A percentile compares a stretch with the other conserved stretches of the same genome.
Conservation (phyloP, 139 green algal species). For the Tetradesmus obliquus region DNA sequence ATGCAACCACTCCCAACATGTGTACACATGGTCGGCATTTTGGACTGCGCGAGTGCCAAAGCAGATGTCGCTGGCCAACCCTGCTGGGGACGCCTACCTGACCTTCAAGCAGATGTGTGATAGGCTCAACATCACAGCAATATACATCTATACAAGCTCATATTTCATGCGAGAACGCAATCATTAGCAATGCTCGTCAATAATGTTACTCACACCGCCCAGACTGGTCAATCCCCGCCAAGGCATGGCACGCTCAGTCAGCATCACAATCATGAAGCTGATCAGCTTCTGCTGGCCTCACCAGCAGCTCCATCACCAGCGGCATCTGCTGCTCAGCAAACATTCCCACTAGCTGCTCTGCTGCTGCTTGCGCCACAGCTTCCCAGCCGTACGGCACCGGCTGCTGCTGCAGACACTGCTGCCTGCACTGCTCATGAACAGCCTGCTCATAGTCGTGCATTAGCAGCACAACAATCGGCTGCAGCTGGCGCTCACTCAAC, state of each 20-base stretch:
- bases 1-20: too few species aligned
- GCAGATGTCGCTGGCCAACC: too few species aligned
- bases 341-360: neutral
- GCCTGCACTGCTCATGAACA: conserved; percentile 18
- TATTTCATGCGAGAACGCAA: too few species aligned
- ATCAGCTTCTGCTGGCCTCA: neutral
- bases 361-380: neutral
- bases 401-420: neutral
- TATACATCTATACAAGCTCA: too few species aligned
- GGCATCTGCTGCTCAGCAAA: conserved; percentile 4
- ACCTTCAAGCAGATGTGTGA: too few species aligned
- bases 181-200: too few species aligned
- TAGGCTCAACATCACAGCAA: too few species aligned
- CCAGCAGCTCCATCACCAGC: neutral
- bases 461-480: neutral
- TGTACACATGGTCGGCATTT: too few species aligned
- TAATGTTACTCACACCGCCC: too few species aligned
- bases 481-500: neutral
- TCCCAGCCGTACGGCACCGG: conserved; percentile 1
- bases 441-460: conserved; percentile 9
- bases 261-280: neutral
- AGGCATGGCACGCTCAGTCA: neutral
- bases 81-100: too few species aligned
- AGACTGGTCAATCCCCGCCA: neutral
- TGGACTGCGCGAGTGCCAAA: too few species aligned